phyloP scores from a whole-genome alignment of 495 filamentous ascomycete genomes.

The Trichocladium uniseriatum region DNA sequence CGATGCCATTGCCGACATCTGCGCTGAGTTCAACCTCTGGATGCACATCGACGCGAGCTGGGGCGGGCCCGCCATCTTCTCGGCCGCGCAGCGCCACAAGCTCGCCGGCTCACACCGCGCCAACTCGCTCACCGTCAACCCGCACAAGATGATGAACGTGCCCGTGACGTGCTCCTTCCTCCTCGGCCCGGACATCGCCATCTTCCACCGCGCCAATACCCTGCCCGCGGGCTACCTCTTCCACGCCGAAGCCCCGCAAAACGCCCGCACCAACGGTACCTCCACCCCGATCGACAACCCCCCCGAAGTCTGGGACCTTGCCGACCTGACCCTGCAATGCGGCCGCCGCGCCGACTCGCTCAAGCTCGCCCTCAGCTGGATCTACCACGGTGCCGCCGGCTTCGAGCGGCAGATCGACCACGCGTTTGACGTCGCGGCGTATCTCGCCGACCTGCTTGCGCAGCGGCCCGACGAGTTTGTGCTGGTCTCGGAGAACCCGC shows the following conservation, averaged over 20 bases:
- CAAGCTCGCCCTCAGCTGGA: conserved; percentile 80
- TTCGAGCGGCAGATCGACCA: conserved; percentile 55
- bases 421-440: conserved; percentile 56
- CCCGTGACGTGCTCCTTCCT: conserved; percentile 89
- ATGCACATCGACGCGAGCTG: conserved; percentile 85
- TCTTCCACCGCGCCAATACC: conserved; percentile 75
- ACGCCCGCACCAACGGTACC: conserved; percentile 7
- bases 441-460: conserved; percentile 52
- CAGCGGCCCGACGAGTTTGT: conserved; percentile 50
- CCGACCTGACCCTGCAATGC: conserved; percentile 86
- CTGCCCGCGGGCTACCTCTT: conserved; percentile 84
- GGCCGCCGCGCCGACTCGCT: conserved; percentile 76
- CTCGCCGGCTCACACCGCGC: conserved; percentile 62
- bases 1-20: conserved; percentile 58
- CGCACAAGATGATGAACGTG: conserved; percentile 94
- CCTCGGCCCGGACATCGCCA: conserved; percentile 59
- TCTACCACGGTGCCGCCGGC: conserved; percentile 63
- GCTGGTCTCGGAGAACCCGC: conserved; percentile 64
- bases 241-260: conserved; percentile 38
- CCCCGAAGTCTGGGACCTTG: conserved; percentile 68
- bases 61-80: conserved; percentile 83
- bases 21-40: conserved; percentile 66
- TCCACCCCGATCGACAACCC: not conserved
- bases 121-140: conserved; percentile 75
- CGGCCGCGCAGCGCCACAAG: conserved; percentile 49